A percentile compares a stretch with the other conserved stretches of the same genome.
phyloP scores from a whole-genome alignment of 441 rosid genomes.

The Jatropha multifida region DNA sequence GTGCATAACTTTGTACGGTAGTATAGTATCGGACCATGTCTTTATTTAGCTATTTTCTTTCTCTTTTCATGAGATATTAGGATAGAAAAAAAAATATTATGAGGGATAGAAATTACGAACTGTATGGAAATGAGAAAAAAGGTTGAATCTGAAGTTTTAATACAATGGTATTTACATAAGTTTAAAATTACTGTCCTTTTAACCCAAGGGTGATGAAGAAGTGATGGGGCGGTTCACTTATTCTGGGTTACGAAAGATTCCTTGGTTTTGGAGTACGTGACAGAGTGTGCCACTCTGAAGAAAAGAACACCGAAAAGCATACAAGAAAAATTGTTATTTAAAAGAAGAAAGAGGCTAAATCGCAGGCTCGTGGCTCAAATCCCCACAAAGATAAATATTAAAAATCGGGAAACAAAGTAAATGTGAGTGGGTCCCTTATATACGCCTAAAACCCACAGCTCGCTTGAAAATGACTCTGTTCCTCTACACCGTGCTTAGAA shows the following conservation, averaged over 20 bases:
- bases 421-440: not conserved
- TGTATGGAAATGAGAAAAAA: too few relatives aligned
- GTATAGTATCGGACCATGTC: too few relatives aligned
- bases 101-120: too few relatives aligned
- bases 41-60: too few relatives aligned
- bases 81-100: too few relatives aligned
- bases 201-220: not conserved
- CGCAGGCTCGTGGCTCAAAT: conserved; percentile 24
- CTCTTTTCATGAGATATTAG: too few relatives aligned
- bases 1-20: too few relatives aligned
- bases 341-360: not conserved
- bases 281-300: not conserved
- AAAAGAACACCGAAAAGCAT: not conserved
- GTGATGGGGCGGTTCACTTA: not conserved
- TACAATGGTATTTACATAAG: too few relatives aligned
- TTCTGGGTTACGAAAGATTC: not conserved
- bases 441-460: conserved; percentile 11
- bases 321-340: not conserved
- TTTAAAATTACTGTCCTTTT: too few relatives aligned
- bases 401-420: not conserved
- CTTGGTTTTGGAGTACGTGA: not conserved
- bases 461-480: conserved; percentile 13
- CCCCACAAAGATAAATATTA: conserved; percentile 23
- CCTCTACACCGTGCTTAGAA: not conserved
- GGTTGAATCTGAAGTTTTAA: too few relatives aligned